These are phyloP conservation scores for Geotrichum phurueaensis DNA, from an alignment of 1,139 yeast genomes.

Conservation along the genomic window DNA sequence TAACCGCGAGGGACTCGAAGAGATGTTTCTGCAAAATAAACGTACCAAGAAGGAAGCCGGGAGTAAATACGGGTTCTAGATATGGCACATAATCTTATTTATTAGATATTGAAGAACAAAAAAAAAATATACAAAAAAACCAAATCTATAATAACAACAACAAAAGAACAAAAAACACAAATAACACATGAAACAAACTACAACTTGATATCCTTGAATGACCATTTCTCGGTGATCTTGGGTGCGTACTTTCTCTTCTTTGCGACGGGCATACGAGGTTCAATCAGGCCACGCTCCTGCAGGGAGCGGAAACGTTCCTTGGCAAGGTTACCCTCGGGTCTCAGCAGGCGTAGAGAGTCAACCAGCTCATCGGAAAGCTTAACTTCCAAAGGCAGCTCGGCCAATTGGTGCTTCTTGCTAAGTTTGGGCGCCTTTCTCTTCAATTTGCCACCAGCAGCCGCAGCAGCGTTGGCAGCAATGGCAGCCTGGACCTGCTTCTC, in stretches of 20 bases:
- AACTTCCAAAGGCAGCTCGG: constrained; percentile 69
- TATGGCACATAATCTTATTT: not conserved
- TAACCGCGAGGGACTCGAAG: constrained; percentile 31
- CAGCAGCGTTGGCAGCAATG: constrained; percentile 5
- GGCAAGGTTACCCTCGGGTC: constrained; percentile 84
- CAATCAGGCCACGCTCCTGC: constrained; percentile 81
- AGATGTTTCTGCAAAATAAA: constrained; percentile 24
- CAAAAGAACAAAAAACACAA: not conserved
- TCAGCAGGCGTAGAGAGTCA: constrained; percentile 74
- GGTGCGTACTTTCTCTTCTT: constrained; percentile 60
- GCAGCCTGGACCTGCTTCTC: constrained; percentile 30
- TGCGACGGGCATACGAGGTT: constrained; percentile 68
- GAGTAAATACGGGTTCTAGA: constrained; percentile 29
- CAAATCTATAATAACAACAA: constrained; percentile 1
- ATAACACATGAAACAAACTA: not conserved
- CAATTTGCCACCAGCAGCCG: constrained; percentile 18
- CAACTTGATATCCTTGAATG: constrained; percentile 78
- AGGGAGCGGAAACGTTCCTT: constrained; percentile 76
- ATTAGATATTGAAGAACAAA: not conserved
- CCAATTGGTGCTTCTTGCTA: constrained; percentile 47
- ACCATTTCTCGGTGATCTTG: constrained; percentile 85
- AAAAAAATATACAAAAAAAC: not conserved
- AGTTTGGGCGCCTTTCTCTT: constrained; percentile 31
- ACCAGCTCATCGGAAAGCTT: constrained; percentile 85
- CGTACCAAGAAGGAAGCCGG: constrained; percentile 26